Evolutionary conservation across 2,329 filamentous ascomycete genomes (phyloP).

Genomic region (Sclerotiophoma versabilis): DNA sequence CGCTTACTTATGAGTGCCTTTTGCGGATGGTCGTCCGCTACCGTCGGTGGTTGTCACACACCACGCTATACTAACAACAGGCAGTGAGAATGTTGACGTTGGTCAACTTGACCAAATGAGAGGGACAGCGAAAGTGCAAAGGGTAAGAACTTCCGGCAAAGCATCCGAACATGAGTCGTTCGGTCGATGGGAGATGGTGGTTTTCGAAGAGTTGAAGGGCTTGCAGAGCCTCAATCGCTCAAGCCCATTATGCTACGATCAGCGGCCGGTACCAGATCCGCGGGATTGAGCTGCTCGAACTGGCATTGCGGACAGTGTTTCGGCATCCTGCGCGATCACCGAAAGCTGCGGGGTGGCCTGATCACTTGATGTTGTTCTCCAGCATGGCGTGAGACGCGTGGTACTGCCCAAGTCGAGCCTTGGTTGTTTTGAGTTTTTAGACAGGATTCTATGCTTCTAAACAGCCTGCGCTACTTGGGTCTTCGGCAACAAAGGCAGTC

Average conservation of each 20-base stretch:
- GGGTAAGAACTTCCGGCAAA: neutral
- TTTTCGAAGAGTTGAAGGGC: constrained; percentile 1
- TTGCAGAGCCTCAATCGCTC: constrained; percentile 11
- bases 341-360: neutral
- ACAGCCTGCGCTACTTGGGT: neutral
- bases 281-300: neutral
- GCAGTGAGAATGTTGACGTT: neutral
- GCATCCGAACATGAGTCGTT: neutral
- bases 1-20: too few relatives aligned
- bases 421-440: neutral
- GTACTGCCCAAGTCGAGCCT: neutral
- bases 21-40: neutral
- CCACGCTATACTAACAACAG: constrained; percentile 3
- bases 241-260: constrained; percentile 6
- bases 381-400: constrained; percentile 4
- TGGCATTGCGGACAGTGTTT: neutral
- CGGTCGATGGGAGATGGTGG: neutral
- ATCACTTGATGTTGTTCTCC: neutral
- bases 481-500: neutral
- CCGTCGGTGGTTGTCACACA: neutral
- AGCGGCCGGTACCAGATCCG: constrained; percentile 8
- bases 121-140: neutral
- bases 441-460: neutral
- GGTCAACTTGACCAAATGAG: neutral
- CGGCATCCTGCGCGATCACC: neutral